Conservation (phyloP, 257 asterid genomes). For the Echites panduratus region DNA sequence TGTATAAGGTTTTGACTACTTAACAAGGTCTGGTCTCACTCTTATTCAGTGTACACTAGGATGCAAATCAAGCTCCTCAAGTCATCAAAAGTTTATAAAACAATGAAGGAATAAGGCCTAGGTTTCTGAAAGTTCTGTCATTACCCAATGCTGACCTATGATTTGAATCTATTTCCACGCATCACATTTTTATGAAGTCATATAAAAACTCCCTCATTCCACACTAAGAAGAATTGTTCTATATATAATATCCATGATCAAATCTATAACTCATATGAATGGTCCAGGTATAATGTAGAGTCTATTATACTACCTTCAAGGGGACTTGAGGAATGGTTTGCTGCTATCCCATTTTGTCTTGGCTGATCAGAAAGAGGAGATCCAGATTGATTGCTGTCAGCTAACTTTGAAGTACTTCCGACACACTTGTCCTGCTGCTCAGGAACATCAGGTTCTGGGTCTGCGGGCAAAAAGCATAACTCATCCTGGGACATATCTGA, state of each 20-base stretch:
- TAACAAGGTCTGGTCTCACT: neutral
- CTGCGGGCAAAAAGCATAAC: slow-evolving; percentile 68
- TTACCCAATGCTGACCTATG: neutral
- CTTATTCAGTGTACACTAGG: neutral
- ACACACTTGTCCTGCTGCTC: slow-evolving; percentile 61
- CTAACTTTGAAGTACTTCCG: slow-evolving; percentile 50
- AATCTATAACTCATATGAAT: slow-evolving; percentile 2
- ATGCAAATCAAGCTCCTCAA: neutral
- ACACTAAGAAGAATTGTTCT: neutral
- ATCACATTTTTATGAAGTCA: slow-evolving; percentile 1
- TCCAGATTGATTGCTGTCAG: slow-evolving; percentile 59
- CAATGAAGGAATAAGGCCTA: neutral
- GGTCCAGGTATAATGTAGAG: slow-evolving; percentile 3
- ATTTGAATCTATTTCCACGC: neutral
- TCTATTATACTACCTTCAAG: slow-evolving; percentile 48
- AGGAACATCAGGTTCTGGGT: slow-evolving; percentile 65
- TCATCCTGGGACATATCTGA: slow-evolving; percentile 82
- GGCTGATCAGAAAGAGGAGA: slow-evolving; percentile 77
- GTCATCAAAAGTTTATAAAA: neutral
- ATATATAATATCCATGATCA: neutral
- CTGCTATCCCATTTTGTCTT: slow-evolving; percentile 58
- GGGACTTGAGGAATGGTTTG: slow-evolving; percentile 61
- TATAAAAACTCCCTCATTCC: neutral
- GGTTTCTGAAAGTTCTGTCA: neutral
- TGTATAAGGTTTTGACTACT: neutral